Evolutionary conservation across 2,329 filamentous ascomycete species (phyloP).

Genomic region (Paraphoma chrysanthemicola): DNA sequence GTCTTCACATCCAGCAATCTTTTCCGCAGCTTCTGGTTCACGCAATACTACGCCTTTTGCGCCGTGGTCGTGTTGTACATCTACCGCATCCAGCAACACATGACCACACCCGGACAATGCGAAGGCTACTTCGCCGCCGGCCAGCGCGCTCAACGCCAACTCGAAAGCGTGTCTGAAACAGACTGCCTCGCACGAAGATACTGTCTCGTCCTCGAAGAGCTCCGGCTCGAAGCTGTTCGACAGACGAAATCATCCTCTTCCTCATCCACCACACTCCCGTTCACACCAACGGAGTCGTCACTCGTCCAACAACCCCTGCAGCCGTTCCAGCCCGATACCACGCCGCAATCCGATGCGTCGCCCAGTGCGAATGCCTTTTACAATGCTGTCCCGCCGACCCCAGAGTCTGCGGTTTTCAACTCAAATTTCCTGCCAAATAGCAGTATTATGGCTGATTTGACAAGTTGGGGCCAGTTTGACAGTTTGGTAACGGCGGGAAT

Average conservation of each 20-base stretch:
- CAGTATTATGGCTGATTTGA: constrained; percentile 42
- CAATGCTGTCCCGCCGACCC: constrained; percentile 35
- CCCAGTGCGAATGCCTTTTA: constrained; percentile 16
- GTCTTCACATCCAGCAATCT: constrained; percentile 50
- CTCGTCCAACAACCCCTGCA: background rate
- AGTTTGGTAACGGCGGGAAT: constrained; percentile 46
- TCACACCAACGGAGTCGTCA: background rate
- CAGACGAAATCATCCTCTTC: constrained; percentile 21
- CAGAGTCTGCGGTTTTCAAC: constrained; percentile 35
- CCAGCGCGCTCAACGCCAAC: constrained; percentile 52
- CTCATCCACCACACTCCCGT: background rate
- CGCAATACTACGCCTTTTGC: constrained; percentile 62
- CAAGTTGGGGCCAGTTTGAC: constrained; percentile 49
- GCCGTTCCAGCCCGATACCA: background rate
- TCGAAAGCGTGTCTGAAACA: constrained; percentile 37
- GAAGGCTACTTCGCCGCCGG: constrained; percentile 54
- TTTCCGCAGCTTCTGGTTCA: constrained; percentile 61
- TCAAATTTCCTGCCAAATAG: constrained; percentile 28
- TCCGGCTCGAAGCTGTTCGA: constrained; percentile 52
- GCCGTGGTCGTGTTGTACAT: constrained; percentile 63
- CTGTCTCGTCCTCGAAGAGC: constrained; percentile 60
- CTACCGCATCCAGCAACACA: constrained; percentile 59
- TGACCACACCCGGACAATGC: constrained; percentile 55
- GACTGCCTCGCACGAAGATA: constrained; percentile 54
- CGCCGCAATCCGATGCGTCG: constrained; percentile 4